These are phyloP conservation scores for Leucosporidium creatinivorum DNA, from an alignment of 768 basidiomycete genomes.

Conservation along the genomic window DNA sequence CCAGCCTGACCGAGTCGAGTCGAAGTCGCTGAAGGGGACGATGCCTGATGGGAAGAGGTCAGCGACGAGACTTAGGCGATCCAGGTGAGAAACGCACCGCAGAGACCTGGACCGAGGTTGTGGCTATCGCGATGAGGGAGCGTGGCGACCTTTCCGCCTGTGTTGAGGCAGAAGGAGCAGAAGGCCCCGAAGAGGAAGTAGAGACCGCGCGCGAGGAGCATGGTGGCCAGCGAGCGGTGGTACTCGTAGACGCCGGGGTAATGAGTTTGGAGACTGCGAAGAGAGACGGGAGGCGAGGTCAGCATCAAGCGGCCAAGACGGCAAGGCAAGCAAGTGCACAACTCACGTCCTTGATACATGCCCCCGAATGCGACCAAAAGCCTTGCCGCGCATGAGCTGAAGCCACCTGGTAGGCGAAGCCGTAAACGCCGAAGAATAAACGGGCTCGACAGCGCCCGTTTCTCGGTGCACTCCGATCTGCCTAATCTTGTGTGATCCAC, in stretches of 20 bases:
- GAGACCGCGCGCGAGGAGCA: neutral
- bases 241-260: conserved; percentile 2
- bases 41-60: neutral
- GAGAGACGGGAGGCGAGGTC: neutral
- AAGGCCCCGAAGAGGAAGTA: conserved; percentile 6
- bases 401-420: neutral
- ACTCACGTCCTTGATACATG: neutral
- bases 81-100: neutral
- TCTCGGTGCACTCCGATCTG: conserved; percentile 5
- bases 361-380: neutral
- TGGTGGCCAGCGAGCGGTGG: neutral
- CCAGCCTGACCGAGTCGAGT: conserved; percentile 2
- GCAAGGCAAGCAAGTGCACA: no score
- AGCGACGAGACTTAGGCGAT: no score
- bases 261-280: neutral
- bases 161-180: neutral
- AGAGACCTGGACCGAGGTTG: neutral
- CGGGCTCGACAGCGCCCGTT: neutral
- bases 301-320: neutral
- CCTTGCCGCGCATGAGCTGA: neutral
- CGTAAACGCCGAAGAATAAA: neutral
- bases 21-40: neutral
- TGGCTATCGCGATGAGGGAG: neutral
- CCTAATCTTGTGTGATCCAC: neutral
- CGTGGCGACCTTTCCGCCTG: neutral